Evolutionary conservation across 139 green algal genomes (phyloP).

Genomic region (Marvania coccoides): DNA sequence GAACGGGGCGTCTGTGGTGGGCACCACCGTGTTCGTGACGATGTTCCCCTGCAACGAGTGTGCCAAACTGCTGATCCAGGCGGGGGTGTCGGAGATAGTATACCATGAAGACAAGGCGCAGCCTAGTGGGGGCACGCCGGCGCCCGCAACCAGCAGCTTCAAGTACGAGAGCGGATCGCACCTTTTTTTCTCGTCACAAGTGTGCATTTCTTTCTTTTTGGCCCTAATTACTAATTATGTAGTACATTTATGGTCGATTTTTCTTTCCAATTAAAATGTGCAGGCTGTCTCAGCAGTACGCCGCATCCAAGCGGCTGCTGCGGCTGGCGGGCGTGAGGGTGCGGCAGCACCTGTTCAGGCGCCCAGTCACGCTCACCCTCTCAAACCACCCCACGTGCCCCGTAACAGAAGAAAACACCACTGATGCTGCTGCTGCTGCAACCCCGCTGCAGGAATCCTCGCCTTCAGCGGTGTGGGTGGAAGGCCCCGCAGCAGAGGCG

Average conservation of each 20-base stretch:
- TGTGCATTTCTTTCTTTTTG: neutral
- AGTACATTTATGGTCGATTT: neutral
- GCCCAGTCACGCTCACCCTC: constrained; percentile 20
- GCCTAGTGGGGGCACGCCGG: neutral
- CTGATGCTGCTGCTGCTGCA: neutral
- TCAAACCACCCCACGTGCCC: constrained; percentile 9
- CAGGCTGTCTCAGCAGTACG: constrained; percentile 51
- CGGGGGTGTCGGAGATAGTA: constrained; percentile 85
- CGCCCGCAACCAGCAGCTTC: too few species aligned
- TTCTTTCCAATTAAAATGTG: neutral
- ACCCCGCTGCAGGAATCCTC: neutral
- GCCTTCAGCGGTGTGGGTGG: neutral
- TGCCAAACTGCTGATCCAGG: constrained; percentile 94
- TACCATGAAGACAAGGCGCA: constrained; percentile 67
- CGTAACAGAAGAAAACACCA: neutral
- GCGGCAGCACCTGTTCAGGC: constrained; percentile 49
- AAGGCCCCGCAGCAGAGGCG: neutral
- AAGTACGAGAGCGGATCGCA: neutral
- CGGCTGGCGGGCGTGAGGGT: constrained; percentile 60
- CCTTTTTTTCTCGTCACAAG: neutral
- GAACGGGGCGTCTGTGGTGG: constrained; percentile 54
- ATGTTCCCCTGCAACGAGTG: constrained; percentile 99
- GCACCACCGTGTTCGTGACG: constrained; percentile 83
- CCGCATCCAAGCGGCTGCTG: constrained; percentile 56
- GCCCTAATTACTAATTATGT: neutral